Evolutionary conservation across 176 grass and related monocot genomes (phyloP), one percentile per base, ranked within the genome.

Genomic region (Lolium perenne): DNA sequence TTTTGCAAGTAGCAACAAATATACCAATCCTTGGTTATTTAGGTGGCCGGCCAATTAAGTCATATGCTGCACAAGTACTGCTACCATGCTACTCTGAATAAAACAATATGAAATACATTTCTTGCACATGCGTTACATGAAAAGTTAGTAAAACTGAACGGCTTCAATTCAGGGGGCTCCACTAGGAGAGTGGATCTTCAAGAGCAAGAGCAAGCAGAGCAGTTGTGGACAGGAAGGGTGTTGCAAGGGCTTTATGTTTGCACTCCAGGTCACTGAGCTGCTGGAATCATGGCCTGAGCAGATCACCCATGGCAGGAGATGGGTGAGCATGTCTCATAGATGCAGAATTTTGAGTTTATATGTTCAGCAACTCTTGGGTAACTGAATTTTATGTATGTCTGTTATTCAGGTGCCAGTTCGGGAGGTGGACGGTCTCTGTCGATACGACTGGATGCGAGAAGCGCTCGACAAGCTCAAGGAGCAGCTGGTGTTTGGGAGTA

Each of bases 361-460:
- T 73, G 0, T n/a, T n/a, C 12, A 74, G 57, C 10, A 66, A 69
- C 48, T 85, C 68, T 64, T 66, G 38, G 41, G 41, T 54, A n/a
- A 69, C 41, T 53, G 41, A 18, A 63, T 55, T 35, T 46, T 58
- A 7, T 77, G 74, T 38, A 7, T 43, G 41, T 43, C 7, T 43
- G 41, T 20, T 45, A 63, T 84, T 32, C 88, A 97, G 94, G 85
- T 94, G 57, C 70, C 87, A 21, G 22, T 85, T 2, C 56, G 49
- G 51, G 89, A 92, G 13, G 89, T 92, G 8, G 89, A 77, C 5
- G n/a, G 82, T 4, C 66, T 92, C 16, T 97, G 89, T 22, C 89
- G 92, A 43, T 97, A 97, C 2, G 87, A 92, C 67, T 97, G 94
- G 94, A 97, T 97, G 89, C 82, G 83, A 8, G 85, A 94, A 82